These are phyloP conservation scores for Entrophospora sp. DNA, from an alignment of 192 early-diverging fungal species.

Conservation along the genomic window DNA sequence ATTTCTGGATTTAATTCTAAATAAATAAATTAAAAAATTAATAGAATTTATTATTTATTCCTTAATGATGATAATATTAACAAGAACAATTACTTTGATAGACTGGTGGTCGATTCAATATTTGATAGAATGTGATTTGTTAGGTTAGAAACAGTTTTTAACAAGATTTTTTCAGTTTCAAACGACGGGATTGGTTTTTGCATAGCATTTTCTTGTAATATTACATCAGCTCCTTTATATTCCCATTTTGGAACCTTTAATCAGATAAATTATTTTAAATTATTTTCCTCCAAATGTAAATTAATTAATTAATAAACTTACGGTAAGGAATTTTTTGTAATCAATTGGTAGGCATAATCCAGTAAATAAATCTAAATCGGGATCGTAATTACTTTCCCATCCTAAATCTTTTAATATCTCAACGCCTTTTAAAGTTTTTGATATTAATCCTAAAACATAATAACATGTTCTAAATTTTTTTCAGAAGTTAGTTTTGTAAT, in stretches of 20 bases:
- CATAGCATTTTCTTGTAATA: conserved; percentile 24
- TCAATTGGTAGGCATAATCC: conserved; percentile 62
- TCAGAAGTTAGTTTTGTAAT: background rate
- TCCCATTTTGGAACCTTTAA: conserved; percentile 41
- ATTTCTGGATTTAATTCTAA: conserved; percentile 49
- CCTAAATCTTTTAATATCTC: conserved; percentile 61
- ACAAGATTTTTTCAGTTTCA: conserved; percentile 46
- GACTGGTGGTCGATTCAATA: conserved; percentile 57
- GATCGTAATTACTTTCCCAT: conserved; percentile 58
- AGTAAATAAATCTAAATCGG: conserved; percentile 35
- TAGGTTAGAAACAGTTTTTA: conserved; percentile 63
- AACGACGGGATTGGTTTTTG: conserved; percentile 23
- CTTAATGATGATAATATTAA: too few species aligned
- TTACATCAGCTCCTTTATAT: conserved; percentile 28
- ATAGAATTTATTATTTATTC: too few species aligned
- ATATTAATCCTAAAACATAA: conserved; percentile 61
- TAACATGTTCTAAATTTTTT: conserved; percentile 50
- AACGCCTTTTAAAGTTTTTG: conserved; percentile 55
- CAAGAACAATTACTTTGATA: conserved; percentile 49
- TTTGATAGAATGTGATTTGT: conserved; percentile 74
- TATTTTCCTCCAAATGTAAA: background rate
- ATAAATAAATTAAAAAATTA: too few species aligned
- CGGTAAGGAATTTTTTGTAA: conserved; percentile 46
- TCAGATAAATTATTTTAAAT: too few species aligned
- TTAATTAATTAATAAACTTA: conserved; percentile 25